These are phyloP conservation scores for Kitagawia praeruptora DNA, from an alignment of 129 eudicot genomes.

Conservation along the genomic window DNA sequence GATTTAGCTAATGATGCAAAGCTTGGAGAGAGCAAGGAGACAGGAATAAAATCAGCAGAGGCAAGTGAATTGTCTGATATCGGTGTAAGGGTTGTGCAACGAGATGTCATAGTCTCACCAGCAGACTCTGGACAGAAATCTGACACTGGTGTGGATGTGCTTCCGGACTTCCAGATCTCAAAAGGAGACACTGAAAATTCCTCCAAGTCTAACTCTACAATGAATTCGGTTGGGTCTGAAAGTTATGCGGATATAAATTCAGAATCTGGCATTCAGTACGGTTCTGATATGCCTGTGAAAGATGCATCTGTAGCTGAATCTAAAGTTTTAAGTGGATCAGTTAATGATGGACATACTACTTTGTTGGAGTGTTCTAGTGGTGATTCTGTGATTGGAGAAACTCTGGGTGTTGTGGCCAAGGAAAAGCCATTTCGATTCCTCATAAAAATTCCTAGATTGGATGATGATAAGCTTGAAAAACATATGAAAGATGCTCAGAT, in stretches of 20 bases:
- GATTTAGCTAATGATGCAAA: not conserved
- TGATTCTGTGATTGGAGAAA: conserved; percentile 31
- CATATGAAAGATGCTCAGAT: conserved; percentile 52
- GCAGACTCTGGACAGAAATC: not conserved
- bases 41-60: not conserved
- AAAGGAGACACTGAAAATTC: conserved; percentile 15
- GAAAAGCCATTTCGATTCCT: conserved; percentile 56
- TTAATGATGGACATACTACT: not conserved
- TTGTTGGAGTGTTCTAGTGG: conserved; percentile 29
- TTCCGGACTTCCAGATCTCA: conserved; percentile 12
- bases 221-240: conserved; percentile 8
- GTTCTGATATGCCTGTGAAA: not conserved
- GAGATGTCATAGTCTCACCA: not conserved
- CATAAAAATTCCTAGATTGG: conserved; percentile 64
- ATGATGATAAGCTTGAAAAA: conserved; percentile 50
- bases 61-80: not conserved
- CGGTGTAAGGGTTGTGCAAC: not conserved
- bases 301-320: not conserved
- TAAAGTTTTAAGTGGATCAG: conserved; percentile 6
- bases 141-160: conserved; percentile 8
- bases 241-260: conserved; percentile 4
- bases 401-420: conserved; percentile 21
- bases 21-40: not conserved
- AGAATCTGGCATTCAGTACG: conserved; percentile 6
- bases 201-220: not conserved